Conservation (phyloP, 805 yeast genomes). For the Debaryomyces prosopidis region DNA sequence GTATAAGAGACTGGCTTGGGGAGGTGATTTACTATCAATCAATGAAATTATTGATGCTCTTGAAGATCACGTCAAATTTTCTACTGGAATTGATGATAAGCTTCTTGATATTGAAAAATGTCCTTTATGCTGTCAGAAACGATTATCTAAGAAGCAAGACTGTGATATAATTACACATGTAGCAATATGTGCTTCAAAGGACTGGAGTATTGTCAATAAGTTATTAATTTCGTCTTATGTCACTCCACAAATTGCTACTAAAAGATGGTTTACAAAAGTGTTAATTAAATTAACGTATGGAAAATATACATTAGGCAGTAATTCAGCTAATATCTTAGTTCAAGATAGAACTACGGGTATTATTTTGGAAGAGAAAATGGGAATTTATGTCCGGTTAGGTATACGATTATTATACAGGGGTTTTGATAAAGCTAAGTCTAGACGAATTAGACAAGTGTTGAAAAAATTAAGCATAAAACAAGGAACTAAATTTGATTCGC, state of each 20-base stretch:
- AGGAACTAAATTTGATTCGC: constrained; percentile 79
- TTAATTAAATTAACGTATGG: constrained; percentile 87
- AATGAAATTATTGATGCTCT: constrained; percentile 49
- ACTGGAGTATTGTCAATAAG: constrained; percentile 69
- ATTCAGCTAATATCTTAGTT: constrained; percentile 91
- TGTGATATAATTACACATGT: constrained; percentile 81
- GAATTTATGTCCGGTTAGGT: constrained; percentile 83
- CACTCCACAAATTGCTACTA: constrained; percentile 77
- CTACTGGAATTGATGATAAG: constrained; percentile 26
- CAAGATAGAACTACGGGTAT: constrained; percentile 90
- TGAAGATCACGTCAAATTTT: constrained; percentile 36
- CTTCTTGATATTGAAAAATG: constrained; percentile 68
- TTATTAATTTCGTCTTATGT: constrained; percentile 68
- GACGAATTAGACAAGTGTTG: constrained; percentile 59
- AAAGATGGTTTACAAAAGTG: constrained; percentile 85
- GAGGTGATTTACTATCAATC: constrained; percentile 49
- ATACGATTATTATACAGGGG: constrained; percentile 82
- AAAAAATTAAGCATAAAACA: constrained; percentile 72
- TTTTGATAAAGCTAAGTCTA: constrained; percentile 58
- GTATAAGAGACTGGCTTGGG: constrained; percentile 49
- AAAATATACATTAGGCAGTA: constrained; percentile 74
- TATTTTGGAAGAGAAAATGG: constrained; percentile 91
- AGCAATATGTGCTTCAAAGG: constrained; percentile 80
- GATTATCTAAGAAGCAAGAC: constrained; percentile 54
- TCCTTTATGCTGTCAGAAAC: constrained; percentile 73